phyloP scores from a whole-genome alignment of 2,329 filamentous ascomycete species.

The Penicillium sp. region DNA sequence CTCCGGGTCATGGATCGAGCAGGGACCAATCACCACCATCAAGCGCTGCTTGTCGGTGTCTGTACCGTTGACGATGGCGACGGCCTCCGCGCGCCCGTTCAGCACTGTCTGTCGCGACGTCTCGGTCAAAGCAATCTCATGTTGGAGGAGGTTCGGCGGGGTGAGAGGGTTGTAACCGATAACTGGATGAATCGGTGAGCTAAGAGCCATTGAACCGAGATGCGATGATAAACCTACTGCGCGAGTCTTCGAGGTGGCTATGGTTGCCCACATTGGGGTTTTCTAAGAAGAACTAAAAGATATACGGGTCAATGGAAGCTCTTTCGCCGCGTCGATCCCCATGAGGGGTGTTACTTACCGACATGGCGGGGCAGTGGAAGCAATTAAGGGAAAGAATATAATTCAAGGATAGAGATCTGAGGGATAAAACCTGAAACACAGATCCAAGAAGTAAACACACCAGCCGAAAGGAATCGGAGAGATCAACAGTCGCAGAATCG shows the following conservation, averaged over 20 bases:
- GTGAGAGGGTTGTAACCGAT: constrained; percentile 90
- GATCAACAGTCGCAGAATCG: neutral
- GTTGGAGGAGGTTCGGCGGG: constrained; percentile 87
- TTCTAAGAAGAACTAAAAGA: constrained; percentile 64
- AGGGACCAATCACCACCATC: constrained; percentile 83
- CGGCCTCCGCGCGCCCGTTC: constrained; percentile 54
- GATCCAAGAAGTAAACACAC: constrained; percentile 1
- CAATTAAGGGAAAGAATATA: neutral
- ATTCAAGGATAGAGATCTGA: neutral
- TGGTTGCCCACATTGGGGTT: constrained; percentile 75
- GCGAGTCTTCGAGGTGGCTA: constrained; percentile 69
- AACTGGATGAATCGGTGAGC: constrained; percentile 45
- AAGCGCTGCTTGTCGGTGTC: constrained; percentile 52
- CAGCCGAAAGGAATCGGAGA: neutral
- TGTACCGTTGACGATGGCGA: constrained; percentile 55
- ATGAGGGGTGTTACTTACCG: constrained; percentile 28
- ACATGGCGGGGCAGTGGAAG: constrained; percentile 27
- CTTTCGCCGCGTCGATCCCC: neutral
- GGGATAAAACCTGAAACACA: neutral
- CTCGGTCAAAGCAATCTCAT: constrained; percentile 64
- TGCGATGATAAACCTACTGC: constrained; percentile 54
- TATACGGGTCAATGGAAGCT: constrained; percentile 8
- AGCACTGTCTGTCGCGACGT: constrained; percentile 50
- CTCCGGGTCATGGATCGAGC: constrained; percentile 91
- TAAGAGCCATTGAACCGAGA: constrained; percentile 1